Evolutionary conservation across 331 rosid genomes (phyloP), one percentile per base, ranked within the genome.

Genomic region (Malus hybrid): DNA sequence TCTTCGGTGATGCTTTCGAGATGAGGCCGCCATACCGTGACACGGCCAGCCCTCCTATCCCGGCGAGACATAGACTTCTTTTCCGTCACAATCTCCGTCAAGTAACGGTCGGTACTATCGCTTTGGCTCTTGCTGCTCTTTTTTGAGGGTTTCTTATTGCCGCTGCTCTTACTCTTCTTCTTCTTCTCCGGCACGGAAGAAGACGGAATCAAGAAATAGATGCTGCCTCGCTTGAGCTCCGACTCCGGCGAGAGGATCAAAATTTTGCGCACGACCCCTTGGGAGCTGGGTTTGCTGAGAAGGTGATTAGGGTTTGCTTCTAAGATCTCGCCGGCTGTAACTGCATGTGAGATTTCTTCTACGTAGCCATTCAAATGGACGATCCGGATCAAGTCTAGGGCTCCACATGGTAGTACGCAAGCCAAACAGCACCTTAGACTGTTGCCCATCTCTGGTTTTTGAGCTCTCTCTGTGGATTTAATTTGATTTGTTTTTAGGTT

Each of bases 401-500:
- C 97, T 22, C 98, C 98, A 61, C 94, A 93, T 0, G 98, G 98
- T 78, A 93, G 88, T 72, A 91, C 91, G 76, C 98, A 93, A 60
- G 95, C 98, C 88, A 93, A 84, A 86, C 97, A 93, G 65, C 97
- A 88, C 91, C 92, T 91, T 82, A 93, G 81, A 84, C 93, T 87
- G 72, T 93, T 93, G 7, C 98, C 98, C 98, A 93, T 93, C n/a
- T 28, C 11, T n/a, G 34, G 7, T 4, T 4, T 67, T 9, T 66
- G 28, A 76, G 8, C 28, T 20, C 11, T 28, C 20, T 26, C 70
- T 28, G 29, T 13, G 22, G 33, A 11, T 33, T 30, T 24, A 24
- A 24, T 24, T 48, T 62, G 36, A 32, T 11, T 33, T 22, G 30
- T 36, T 44, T 58, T 55, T 52, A 3, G n/a, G 63, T 66, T 56